Percentiles rank a stretch among this genome's conserved stretches.
phyloP scores from a whole-genome alignment of 768 basidiomycete species.

The Hydnomerulius pinastri region DNA sequence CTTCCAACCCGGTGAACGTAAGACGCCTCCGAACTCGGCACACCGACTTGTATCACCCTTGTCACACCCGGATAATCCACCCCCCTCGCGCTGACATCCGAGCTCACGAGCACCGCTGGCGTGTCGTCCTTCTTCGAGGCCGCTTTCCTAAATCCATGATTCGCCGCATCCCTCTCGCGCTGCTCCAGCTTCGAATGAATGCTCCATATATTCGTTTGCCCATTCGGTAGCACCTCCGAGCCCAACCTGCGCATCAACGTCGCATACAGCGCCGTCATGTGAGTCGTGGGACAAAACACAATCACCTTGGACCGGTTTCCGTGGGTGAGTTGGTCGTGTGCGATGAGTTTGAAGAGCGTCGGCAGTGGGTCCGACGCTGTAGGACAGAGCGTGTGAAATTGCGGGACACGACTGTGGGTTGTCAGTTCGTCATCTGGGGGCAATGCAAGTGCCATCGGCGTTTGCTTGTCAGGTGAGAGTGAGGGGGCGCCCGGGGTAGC shows the following conservation, averaged over 20 bases:
- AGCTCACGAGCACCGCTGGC: conserved; percentile 73
- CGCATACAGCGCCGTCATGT: conserved; percentile 76
- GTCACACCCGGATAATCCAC: conserved; percentile 90
- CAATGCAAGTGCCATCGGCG: background rate
- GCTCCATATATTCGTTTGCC: conserved; percentile 65
- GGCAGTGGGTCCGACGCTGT: conserved; percentile 69
- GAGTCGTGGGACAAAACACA: conserved; percentile 84
- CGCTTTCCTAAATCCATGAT: conserved; percentile 12
- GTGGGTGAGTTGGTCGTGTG: conserved; percentile 82
- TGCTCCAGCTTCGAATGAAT: conserved; percentile 72
- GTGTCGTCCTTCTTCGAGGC: conserved; percentile 28
- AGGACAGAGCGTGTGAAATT: conserved; percentile 78
- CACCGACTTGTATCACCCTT: conserved; percentile 88
- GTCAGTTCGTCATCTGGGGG: conserved; percentile 32
- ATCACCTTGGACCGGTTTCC: conserved; percentile 71
- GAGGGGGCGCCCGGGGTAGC: conserved; percentile 50
- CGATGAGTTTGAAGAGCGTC: conserved; percentile 76
- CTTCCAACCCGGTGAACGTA: conserved; percentile 88
- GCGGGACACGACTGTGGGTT: conserved; percentile 75
- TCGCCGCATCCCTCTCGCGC: conserved; percentile 27
- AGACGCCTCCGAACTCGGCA: conserved; percentile 65
- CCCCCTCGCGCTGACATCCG: conserved; percentile 87
- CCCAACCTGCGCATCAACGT: conserved; percentile 57
- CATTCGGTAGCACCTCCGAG: conserved; percentile 48
- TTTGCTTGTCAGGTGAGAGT: background rate